Conservation (phyloP, 495 filamentous ascomycete genomes). For the Penicillium verhagenii region DNA sequence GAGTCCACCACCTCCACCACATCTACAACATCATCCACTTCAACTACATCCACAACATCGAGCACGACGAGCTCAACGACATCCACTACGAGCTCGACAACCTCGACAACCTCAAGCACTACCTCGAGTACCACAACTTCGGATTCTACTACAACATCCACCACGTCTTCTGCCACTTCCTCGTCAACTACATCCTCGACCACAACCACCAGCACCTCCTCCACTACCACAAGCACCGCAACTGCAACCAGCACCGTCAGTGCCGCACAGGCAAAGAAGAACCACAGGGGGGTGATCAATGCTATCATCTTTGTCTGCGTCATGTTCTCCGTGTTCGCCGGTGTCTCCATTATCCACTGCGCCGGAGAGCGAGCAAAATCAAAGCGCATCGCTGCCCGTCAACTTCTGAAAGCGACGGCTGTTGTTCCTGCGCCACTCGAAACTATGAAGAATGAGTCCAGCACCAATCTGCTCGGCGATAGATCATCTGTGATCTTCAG, state of each 20-base stretch:
- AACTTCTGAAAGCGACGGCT: constrained; percentile 2
- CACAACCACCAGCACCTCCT: constrained; percentile 1
- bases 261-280: constrained; percentile 6
- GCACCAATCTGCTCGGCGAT: constrained; percentile 3
- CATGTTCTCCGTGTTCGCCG: constrained; percentile 17
- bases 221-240: constrained; percentile 10
- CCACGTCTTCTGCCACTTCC: constrained; percentile 9
- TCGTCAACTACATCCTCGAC: constrained; percentile 11
- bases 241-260: constrained; percentile 13
- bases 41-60: background rate
- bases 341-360: constrained; percentile 13
- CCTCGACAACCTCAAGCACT: background rate
- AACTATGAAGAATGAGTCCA: constrained; percentile 1
- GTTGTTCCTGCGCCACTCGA: background rate
- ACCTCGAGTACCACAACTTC: constrained; percentile 1
- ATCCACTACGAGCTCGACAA: background rate
- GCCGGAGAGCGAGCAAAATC: constrained; percentile 6
- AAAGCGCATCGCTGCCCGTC: constrained; percentile 9
- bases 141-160: constrained; percentile 1
- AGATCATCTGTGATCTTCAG: constrained; percentile 9
- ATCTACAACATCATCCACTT: constrained; percentile 5
- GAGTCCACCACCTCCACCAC: background rate
- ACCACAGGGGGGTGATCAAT: constrained; percentile 16
- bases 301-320: constrained; percentile 11
- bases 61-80: constrained; percentile 5